Evolutionary conservation across 805 yeast genomes (phyloP).

Genomic region (Metschnikowia arizonensis): DNA sequence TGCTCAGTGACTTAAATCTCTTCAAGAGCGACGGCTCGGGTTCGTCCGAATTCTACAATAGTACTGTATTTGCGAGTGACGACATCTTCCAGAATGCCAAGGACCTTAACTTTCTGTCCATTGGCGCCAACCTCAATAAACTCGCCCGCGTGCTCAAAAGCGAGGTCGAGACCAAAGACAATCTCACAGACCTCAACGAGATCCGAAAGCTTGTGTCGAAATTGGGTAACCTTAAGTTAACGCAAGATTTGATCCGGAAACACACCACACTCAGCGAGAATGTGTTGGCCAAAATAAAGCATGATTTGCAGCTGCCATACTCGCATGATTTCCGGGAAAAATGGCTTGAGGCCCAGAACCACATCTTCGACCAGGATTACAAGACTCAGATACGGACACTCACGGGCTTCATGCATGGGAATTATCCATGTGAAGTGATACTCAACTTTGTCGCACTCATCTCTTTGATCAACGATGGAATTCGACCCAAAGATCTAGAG

Average conservation of each 20-base stretch:
- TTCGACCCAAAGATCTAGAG: constrained; percentile 60
- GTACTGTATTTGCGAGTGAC: constrained; percentile 36
- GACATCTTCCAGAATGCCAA: constrained; percentile 49
- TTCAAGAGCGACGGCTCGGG: constrained; percentile 34
- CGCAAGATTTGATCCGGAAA: constrained; percentile 63
- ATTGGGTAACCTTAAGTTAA: constrained; percentile 59
- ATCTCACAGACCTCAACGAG: constrained; percentile 33
- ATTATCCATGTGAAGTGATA: constrained; percentile 38
- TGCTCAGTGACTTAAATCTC: constrained; percentile 68
- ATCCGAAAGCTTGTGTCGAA: constrained; percentile 70
- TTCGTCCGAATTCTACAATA: constrained; percentile 23
- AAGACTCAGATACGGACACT: constrained; percentile 26
- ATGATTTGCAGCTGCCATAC: constrained; percentile 11
- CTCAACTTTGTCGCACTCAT: constrained; percentile 55
- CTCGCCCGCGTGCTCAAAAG: constrained; percentile 68
- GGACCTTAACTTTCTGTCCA: constrained; percentile 70
- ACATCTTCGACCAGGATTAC: constrained; percentile 48
- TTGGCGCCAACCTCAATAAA: constrained; percentile 68
- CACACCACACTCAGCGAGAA: constrained; percentile 75
- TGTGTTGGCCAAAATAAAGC: constrained; percentile 46
- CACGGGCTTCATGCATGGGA: constrained; percentile 37
- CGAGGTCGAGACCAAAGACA: constrained; percentile 48
- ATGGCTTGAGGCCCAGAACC: constrained; percentile 63
- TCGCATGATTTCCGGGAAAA: constrained; percentile 38
- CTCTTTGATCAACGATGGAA: constrained; percentile 62